Base-by-base conservation (phyloP, 2,329 filamentous ascomycete genomes). In the Celoporthe dispersa region DNA sequence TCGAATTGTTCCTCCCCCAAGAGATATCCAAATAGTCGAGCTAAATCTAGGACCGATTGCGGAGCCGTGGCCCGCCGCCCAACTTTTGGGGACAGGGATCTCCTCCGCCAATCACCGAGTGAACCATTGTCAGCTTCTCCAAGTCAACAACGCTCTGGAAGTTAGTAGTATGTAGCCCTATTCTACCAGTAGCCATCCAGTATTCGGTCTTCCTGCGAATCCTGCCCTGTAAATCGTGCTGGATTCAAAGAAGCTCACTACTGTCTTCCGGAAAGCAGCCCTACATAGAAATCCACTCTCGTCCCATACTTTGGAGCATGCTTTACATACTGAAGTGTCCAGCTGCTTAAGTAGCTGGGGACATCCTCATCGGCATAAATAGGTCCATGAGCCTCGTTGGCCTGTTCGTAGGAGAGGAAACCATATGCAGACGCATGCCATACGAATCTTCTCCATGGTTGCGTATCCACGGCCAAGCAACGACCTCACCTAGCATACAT, bases 21-120 rank as follows among this genome's bases (percentile, higher is more conserved):
- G 41, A 67, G 62, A 28, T 37, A 19, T 51, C 69, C 65, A 61
- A 65, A 68, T 64, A 51, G 31, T 44, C 66, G 31, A 70, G 61
- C 69, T 41, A 53, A 61, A 41, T 33, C 59, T 65, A 68, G 60
- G 33, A 57, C 68, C 70, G 70, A 72, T 60, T 66, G 68, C 70
- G 70, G 70, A 72, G 62, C 68, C 68, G 65, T 39, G 33, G 37
- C 41, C 68, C 61, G 37, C 60, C 53, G 51, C 28, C 31, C 57
- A 48, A 37, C 22, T 16, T 41, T 44, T n/a, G 35, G 57, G 19
- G 63, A 48, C 67, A 66, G 63, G 69, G 69, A 51, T 44, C 14
- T 19, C 11, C 25, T 62, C 33, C 22, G 28, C 70, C 68, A 70
- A 72, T 72, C 70, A 70, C 19, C 44, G 19, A 37, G n/a, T 31